A percentile compares a stretch with the other conserved stretches of the same genome.
Evolutionary conservation across 2,329 filamentous ascomycete genomes (phyloP).

Genomic region (Mariannaea elegans): DNA sequence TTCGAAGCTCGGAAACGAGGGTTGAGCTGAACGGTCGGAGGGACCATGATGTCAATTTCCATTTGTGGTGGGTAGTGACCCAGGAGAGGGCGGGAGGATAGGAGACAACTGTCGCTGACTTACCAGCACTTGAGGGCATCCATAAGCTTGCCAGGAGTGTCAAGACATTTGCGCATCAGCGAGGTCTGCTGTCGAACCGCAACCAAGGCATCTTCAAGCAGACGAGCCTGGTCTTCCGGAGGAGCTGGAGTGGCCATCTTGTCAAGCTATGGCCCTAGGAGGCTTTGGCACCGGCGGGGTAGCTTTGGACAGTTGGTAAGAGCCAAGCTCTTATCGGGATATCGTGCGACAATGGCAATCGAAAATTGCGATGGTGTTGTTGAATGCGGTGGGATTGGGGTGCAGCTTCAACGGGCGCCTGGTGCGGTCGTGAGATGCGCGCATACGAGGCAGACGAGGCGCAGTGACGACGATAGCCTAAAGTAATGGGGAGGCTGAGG

Average conservation of each 20-base stretch:
- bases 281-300: conserved; percentile 40
- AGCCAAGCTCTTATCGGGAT: conserved; percentile 35
- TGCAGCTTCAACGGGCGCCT: conserved; percentile 24
- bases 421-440: conserved; percentile 37
- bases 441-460: conserved; percentile 30
- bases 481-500: conserved; percentile 41
- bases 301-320: conserved; percentile 39
- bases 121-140: conserved; percentile 99
- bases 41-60: conserved; percentile 14
- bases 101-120: conserved; percentile 45
- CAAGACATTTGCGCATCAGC: conserved; percentile 97
- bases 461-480: conserved; percentile 41
- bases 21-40: conserved; percentile 75
- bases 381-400: conserved; percentile 21
- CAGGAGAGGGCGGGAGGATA: conserved; percentile 7
- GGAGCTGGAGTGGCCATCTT: conserved; percentile 65
- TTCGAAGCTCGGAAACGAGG: conserved; percentile 96
- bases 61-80: conserved; percentile 15
- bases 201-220: conserved; percentile 95
- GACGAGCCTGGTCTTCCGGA: conserved; percentile 84
- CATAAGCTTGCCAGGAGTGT: conserved; percentile 98
- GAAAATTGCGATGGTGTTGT: conserved; percentile 29
- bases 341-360: conserved; percentile 33
- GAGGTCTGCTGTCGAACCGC: conserved; percentile 97
- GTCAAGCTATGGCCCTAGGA: conserved; percentile 35